Evolutionary conservation across 352 stramenopile genomes (phyloP).

Genomic region (Phytophthora ramorum): DNA sequence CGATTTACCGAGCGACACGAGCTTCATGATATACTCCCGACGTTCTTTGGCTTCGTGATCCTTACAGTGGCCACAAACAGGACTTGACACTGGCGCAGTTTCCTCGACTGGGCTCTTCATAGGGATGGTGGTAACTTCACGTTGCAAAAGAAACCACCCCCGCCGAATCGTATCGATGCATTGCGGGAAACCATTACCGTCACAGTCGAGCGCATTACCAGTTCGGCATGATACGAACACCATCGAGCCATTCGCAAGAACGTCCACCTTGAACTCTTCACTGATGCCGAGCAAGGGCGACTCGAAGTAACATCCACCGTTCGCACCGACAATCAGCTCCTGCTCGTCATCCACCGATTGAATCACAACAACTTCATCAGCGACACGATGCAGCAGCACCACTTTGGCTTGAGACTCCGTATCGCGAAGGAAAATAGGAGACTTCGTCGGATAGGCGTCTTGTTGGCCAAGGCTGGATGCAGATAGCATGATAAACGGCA

Average conservation of each 20-base stretch:
- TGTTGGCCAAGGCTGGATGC: neutral
- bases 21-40: conserved; percentile 29
- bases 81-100: neutral
- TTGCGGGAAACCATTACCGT: conserved; percentile 17
- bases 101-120: neutral
- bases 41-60: conserved; percentile 24
- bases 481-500: conserved; percentile 22
- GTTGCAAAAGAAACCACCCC: conserved; percentile 29
- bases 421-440: conserved; percentile 13
- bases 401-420: conserved; percentile 10
- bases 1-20: conserved; percentile 30
- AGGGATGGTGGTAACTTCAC: neutral
- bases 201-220: conserved; percentile 25
- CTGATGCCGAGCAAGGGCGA: conserved; percentile 24
- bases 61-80: conserved; percentile 12
- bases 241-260: conserved; percentile 19
- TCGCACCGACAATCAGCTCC: conserved; percentile 32
- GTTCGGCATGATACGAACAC: conserved; percentile 31
- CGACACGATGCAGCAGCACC: conserved; percentile 10
- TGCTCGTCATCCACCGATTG: conserved; percentile 10
- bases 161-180: conserved; percentile 31
- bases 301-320: conserved; percentile 32
- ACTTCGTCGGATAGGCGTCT: conserved; percentile 3
- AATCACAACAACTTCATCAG: conserved; percentile 17
- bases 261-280: conserved; percentile 31